Conservation (phyloP, 2,329 filamentous ascomycete genomes). For the Ceratocystis papillata region DNA sequence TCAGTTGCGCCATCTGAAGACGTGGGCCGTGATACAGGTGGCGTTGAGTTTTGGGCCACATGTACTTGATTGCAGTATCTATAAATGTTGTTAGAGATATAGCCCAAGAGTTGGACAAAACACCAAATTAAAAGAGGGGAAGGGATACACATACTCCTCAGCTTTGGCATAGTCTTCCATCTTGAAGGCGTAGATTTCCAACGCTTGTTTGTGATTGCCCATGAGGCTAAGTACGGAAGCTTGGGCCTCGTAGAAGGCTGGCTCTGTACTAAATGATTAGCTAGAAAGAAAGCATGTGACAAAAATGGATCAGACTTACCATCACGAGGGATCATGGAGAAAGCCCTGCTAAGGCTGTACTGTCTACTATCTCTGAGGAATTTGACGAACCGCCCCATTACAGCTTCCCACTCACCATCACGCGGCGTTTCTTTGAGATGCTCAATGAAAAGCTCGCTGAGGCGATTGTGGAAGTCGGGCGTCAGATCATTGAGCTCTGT, state of each 20-base stretch:
- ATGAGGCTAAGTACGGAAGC: conserved; percentile 89
- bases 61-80: conserved; percentile 82
- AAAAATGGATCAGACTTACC: conserved; percentile 41
- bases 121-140: neutral
- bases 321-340: conserved; percentile 66
- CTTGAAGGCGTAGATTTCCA: conserved; percentile 97
- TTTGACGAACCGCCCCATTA: conserved; percentile 55
- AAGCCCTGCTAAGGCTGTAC: conserved; percentile 70
- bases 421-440: conserved; percentile 40
- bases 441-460: conserved; percentile 60
- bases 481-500: conserved; percentile 73
- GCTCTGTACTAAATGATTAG: conserved; percentile 43
- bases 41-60: conserved; percentile 42
- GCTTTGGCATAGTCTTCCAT: conserved; percentile 78
- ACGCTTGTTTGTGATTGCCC: conserved; percentile 85
- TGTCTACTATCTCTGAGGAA: conserved; percentile 68
- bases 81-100: conserved; percentile 25
- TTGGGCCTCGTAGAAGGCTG: conserved; percentile 76
- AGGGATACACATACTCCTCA: conserved; percentile 58
- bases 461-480: conserved; percentile 74
- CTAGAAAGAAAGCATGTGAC: neutral
- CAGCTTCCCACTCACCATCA: conserved; percentile 43
- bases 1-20: conserved; percentile 31
- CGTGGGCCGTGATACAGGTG: conserved; percentile 32
- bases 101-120: conserved; percentile 22